Conservation (phyloP, 2,329 filamentous ascomycete genomes). For the Chrysoporthe cubensis region DNA sequence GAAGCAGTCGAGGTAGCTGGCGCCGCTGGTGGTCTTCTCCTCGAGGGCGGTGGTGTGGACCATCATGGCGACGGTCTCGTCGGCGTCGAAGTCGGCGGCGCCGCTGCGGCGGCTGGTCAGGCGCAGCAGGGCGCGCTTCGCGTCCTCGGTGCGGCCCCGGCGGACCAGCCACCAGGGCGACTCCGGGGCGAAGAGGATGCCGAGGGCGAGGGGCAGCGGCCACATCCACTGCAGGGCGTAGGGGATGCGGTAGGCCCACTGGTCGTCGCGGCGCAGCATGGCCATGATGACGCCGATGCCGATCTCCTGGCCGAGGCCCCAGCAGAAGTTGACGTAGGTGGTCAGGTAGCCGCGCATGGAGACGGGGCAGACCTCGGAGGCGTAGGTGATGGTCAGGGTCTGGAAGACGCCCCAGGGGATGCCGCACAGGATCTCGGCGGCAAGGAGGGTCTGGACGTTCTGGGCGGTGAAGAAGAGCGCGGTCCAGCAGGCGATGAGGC, state of each 20-base stretch:
- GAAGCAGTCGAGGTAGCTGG: constrained; percentile 83
- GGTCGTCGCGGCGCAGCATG: constrained; percentile 66
- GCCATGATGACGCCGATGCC: constrained; percentile 74
- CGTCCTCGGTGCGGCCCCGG: constrained; percentile 64
- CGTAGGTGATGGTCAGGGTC: constrained; percentile 65
- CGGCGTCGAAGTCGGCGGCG: constrained; percentile 75
- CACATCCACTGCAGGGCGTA: constrained; percentile 80
- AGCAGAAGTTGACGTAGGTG: constrained; percentile 78
- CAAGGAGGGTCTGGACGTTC: constrained; percentile 61
- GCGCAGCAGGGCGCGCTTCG: constrained; percentile 67
- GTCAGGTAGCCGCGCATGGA: constrained; percentile 73
- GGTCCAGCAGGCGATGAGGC: constrained; percentile 59
- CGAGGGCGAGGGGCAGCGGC: constrained; percentile 69
- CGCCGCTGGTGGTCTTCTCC: constrained; percentile 72
- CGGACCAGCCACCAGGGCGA: constrained; percentile 79
- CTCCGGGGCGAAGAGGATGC: constrained; percentile 70
- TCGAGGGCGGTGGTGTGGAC: constrained; percentile 84
- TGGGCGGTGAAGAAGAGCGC: constrained; percentile 68
- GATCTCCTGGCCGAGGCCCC: constrained; percentile 75
- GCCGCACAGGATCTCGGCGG: constrained; percentile 66
- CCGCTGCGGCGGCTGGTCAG: constrained; percentile 63
- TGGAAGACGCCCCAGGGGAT: constrained; percentile 67
- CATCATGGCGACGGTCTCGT: constrained; percentile 92
- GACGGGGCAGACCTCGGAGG: constrained; percentile 73
- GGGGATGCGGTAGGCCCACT: constrained; percentile 69